Evolutionary conservation across 2,329 filamentous ascomycete species (phyloP).

Genomic region (Colletotrichum coccodes): DNA sequence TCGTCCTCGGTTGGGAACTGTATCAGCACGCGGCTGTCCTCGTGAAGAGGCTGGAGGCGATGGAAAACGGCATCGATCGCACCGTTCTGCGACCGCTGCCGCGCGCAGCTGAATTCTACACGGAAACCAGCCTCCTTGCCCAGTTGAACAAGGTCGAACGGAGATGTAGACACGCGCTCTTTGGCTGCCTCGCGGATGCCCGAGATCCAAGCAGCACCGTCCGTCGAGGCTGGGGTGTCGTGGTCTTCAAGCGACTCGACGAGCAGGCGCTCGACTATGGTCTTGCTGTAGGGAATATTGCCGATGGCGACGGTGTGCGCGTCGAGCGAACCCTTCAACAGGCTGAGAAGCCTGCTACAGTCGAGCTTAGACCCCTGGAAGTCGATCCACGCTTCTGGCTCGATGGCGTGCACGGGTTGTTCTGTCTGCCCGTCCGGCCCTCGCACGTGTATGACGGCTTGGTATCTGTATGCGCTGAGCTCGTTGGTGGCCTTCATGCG

Average conservation of each 20-base stretch:
- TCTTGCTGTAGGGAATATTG: constrained; percentile 43
- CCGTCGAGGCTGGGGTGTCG: background rate
- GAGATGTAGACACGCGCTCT: constrained; percentile 20
- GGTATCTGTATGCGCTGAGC: constrained; percentile 41
- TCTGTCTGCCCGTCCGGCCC: background rate
- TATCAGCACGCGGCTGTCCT: background rate
- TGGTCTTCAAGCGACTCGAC: background rate
- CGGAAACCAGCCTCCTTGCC: constrained; percentile 50
- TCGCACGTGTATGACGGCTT: constrained; percentile 37
- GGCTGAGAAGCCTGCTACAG: background rate
- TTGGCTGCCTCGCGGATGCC: background rate
- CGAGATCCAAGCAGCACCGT: background rate
- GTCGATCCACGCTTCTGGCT: background rate
- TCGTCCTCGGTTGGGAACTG: background rate
- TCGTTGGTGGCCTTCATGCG: constrained; percentile 42
- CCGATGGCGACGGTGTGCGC: constrained; percentile 26
- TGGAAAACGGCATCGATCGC: constrained; percentile 42
- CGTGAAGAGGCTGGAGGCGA: constrained; percentile 42
- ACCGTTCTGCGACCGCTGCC: constrained; percentile 42
- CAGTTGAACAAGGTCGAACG: constrained; percentile 35
- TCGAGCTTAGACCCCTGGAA: background rate
- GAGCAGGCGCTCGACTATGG: constrained; percentile 38
- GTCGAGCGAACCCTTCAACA: constrained; percentile 11
- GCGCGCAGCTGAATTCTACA: constrained; percentile 57
- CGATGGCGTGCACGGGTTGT: constrained; percentile 27